Conservation (phyloP, 2,329 filamentous ascomycete species). For the Lecanicillium sp. region DNA sequence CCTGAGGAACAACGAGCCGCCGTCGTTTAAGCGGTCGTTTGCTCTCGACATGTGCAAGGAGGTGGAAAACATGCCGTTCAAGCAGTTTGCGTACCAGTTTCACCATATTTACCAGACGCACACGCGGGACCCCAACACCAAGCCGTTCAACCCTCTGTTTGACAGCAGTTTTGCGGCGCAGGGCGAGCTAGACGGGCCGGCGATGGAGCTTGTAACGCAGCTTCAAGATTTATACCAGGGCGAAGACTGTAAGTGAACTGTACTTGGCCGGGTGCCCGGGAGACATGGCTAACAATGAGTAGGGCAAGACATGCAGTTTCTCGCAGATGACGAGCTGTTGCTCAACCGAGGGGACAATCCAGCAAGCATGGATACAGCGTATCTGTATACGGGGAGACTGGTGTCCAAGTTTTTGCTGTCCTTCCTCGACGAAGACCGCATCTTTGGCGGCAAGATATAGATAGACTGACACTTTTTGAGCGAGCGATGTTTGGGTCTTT, state of each 20-base stretch:
- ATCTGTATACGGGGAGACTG: conserved; percentile 48
- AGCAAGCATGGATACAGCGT: conserved; percentile 41
- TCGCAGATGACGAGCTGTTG: conserved; percentile 42
- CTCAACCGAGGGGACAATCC: conserved; percentile 39
- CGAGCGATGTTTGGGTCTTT: background rate
- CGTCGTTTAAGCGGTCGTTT: conserved; percentile 34
- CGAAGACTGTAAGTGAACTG: conserved; percentile 40
- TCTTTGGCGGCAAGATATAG: conserved; percentile 34
- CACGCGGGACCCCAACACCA: conserved; percentile 40
- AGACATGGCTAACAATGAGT: background rate
- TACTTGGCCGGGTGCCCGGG: background rate
- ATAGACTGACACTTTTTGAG: background rate
- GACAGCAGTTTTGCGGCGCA: conserved; percentile 37
- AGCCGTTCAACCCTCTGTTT: conserved; percentile 50
- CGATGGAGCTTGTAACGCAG: conserved; percentile 39
- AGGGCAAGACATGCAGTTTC: conserved; percentile 35
- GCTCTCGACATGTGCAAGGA: conserved; percentile 43
- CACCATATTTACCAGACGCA: conserved; percentile 56
- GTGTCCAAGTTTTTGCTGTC: conserved; percentile 50
- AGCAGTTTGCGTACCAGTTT: conserved; percentile 55
- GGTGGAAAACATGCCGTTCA: conserved; percentile 54
- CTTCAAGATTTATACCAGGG: conserved; percentile 40
- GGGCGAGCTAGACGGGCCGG: conserved; percentile 41
- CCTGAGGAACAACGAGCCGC: conserved; percentile 31
- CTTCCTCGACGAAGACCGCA: conserved; percentile 43